Evolutionary conservation across 345 rosid species (phyloP).

Genomic region (Gossypium arboreum): DNA sequence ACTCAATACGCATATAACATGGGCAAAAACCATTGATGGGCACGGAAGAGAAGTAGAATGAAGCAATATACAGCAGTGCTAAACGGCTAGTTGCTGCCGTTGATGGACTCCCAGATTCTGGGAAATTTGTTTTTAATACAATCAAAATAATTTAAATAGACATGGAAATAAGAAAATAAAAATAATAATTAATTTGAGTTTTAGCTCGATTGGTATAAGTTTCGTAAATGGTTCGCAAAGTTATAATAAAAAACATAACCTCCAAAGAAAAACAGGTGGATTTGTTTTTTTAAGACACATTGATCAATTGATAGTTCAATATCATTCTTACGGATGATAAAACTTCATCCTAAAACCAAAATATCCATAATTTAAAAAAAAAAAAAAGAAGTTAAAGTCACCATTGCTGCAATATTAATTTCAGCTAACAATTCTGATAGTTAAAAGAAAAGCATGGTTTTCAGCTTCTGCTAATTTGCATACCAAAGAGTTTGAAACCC

Average conservation of each 20-base stretch:
- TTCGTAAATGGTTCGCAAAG: too few relatives aligned
- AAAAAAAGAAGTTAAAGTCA: background rate
- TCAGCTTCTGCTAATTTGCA: conserved; percentile 25
- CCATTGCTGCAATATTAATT: background rate
- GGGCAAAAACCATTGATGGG: conserved; percentile 32
- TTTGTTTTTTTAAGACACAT: too few relatives aligned
- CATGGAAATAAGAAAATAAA: too few relatives aligned
- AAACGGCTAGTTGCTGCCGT: conserved; percentile 86
- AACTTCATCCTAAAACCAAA: too few relatives aligned
- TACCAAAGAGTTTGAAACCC: conserved; percentile 48
- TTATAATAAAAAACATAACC: too few relatives aligned
- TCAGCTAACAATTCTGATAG: background rate
- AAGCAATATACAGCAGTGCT: conserved; percentile 76
- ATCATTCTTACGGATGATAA: too few relatives aligned
- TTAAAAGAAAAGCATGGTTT: background rate
- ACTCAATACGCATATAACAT: too few relatives aligned
- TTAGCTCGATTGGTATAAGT: accelerated
- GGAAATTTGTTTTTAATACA: conserved; percentile 7
- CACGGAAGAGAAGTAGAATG: conserved; percentile 93
- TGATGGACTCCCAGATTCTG: conserved; percentile 36
- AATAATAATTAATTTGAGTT: too few relatives aligned
- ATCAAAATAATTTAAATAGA: too few relatives aligned
- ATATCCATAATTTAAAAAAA: background rate
- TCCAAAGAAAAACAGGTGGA: too few relatives aligned
- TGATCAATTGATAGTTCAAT: background rate